A percentile compares a stretch with the other conserved stretches of the same genome.
phyloP scores from a whole-genome alignment of 495 filamentous ascomycete genomes.

The Aspergillus panamensis region DNA sequence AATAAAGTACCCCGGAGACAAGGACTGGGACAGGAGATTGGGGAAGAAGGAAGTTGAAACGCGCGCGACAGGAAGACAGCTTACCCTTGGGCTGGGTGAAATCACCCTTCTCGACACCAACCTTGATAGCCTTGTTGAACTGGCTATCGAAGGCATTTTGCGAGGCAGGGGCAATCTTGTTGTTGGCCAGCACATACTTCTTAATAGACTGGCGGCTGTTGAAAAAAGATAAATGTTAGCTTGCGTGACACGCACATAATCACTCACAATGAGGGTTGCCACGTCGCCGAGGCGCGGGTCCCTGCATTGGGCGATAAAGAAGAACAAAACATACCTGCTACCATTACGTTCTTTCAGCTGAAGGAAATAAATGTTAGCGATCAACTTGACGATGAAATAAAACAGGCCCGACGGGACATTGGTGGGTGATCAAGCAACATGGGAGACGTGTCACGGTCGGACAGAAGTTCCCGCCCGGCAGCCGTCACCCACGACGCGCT shows the following conservation, averaged over 20 bases:
- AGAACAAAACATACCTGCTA: constrained; percentile 52
- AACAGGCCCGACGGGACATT: constrained; percentile 23
- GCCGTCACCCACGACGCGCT: constrained; percentile 33
- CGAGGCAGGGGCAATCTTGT: constrained; percentile 67
- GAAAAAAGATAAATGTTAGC: constrained; percentile 14
- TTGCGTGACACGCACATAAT: constrained; percentile 12
- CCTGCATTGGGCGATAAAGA: constrained; percentile 13
- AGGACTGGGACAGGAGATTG: not conserved
- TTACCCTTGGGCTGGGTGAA: constrained; percentile 96
- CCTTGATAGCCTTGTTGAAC: constrained; percentile 89
- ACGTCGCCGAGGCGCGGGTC: constrained; percentile 20
- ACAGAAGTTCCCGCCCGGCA: constrained; percentile 27
- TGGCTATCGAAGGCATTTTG: constrained; percentile 79
- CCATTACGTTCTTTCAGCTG: constrained; percentile 66
- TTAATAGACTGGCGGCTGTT: constrained; percentile 89
- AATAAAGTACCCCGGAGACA: not conserved
- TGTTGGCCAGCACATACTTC: constrained; percentile 97
- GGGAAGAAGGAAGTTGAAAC: not conserved
- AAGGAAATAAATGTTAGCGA: constrained; percentile 35
- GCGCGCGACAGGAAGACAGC: constrained; percentile 27
- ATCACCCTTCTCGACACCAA: constrained; percentile 82
- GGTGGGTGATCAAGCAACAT: constrained; percentile 24
- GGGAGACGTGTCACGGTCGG: constrained; percentile 45
- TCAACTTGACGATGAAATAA: constrained; percentile 17
- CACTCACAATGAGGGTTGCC: constrained; percentile 13